These are phyloP conservation scores for Gossypioides kirkii DNA, from an alignment of 345 rosid genomes.

Conservation along the genomic window DNA sequence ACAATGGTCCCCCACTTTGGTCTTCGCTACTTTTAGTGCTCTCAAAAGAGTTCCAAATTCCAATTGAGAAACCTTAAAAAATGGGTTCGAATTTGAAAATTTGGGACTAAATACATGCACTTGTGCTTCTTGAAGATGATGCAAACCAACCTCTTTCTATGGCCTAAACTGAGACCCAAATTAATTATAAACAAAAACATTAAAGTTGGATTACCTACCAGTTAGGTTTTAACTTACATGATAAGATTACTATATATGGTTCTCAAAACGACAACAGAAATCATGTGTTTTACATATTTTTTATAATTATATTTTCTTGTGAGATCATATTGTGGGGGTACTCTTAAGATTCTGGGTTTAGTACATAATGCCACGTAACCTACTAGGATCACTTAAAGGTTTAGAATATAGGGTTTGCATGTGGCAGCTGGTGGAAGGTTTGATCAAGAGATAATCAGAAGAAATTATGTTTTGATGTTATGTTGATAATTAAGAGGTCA, in stretches of 20 bases:
- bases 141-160: slow-evolving; percentile 20
- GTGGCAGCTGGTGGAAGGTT: background rate
- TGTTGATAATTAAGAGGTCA: background rate
- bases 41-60: slow-evolving; percentile 23
- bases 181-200: slow-evolving; percentile 13
- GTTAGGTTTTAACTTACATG: background rate
- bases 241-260: background rate
- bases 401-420: background rate
- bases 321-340: background rate
- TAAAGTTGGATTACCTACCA: slow-evolving; percentile 26
- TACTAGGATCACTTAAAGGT: background rate
- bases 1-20: slow-evolving; percentile 27
- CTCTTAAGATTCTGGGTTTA: background rate
- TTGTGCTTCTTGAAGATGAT: slow-evolving; percentile 27
- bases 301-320: background rate
- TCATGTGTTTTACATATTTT: background rate
- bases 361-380: background rate
- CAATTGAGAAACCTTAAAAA: slow-evolving; percentile 14
- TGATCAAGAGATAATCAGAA: background rate
- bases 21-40: slow-evolving; percentile 22
- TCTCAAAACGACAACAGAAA: too few relatives aligned
- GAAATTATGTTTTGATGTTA: slow-evolving; percentile 1
- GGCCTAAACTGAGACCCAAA: slow-evolving; percentile 28
- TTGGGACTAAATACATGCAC: slow-evolving; percentile 29
- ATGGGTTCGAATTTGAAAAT: slow-evolving; percentile 25